Conservation (phyloP, 345 rosid genomes). For the Bruguiera sexangula region DNA sequence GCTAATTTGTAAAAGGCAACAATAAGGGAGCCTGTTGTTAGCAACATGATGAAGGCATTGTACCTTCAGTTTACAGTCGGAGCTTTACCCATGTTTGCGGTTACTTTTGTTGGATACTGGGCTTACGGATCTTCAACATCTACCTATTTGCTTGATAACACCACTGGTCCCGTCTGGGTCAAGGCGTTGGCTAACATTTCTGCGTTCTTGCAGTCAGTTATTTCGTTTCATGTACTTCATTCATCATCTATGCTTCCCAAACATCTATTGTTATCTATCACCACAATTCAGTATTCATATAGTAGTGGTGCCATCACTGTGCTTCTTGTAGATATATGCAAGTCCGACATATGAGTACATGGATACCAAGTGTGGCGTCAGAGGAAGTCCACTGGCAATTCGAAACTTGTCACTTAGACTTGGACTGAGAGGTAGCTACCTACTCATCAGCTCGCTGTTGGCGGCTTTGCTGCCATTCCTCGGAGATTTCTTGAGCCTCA, state of each 20-base stretch:
- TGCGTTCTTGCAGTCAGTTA: conserved; percentile 80
- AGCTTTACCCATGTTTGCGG: conserved; percentile 63
- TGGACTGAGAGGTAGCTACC: conserved; percentile 69
- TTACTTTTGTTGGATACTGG: conserved; percentile 82
- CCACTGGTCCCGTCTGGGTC: conserved; percentile 76
- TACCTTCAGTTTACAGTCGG: conserved; percentile 81
- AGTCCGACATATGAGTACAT: conserved; percentile 90
- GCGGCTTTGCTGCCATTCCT: conserved; percentile 83
- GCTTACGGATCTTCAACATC: conserved; percentile 81
- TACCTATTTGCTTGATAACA: conserved; percentile 61
- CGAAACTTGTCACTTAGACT: conserved; percentile 58
- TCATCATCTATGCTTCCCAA: neutral
- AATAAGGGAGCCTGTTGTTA: conserved; percentile 68
- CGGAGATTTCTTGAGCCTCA: conserved; percentile 83
- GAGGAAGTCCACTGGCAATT: conserved; percentile 54
- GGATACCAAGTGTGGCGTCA: conserved; percentile 76
- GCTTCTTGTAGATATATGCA: conserved; percentile 61
- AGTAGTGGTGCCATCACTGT: neutral
- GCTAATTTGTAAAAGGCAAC: conserved; percentile 55
- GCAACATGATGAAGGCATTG: conserved; percentile 80
- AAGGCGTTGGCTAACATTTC: conserved; percentile 70
- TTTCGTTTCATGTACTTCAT: conserved; percentile 67
- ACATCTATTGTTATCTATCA: neutral
- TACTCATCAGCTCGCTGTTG: conserved; percentile 57
- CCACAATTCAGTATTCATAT: too few species aligned